Evolutionary conservation across 306 rosid species (phyloP), one percentile per base, ranked within the genome.

Genomic region (Mimosa pudica): DNA sequence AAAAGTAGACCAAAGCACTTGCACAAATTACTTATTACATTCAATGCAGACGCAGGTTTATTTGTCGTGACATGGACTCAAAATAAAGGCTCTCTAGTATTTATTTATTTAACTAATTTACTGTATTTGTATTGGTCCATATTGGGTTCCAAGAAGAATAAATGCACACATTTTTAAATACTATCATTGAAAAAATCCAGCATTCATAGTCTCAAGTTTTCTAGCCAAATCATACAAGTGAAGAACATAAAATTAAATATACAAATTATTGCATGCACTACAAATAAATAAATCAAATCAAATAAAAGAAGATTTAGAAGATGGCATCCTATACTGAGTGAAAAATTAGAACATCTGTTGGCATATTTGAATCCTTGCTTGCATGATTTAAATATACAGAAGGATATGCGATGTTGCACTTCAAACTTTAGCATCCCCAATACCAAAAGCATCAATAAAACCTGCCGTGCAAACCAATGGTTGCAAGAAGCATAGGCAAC

Each of bases 361-460:
- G 62, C 30, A 57, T 8, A 30, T 57, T 57, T n/a, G 30, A n/a
- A 54, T 44, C 51, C 17, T 52, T 32, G 17, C 54, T 74, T 55
- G 62, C 66, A 66, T 44, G 33, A 48, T 58, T 7, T 2, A 66
- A 24, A 24, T 14, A 49, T 52, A 72, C 1, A 32, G 33, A 63
- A 62, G 68, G 36, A 11, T 13, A 18, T 16, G 71, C 14, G 45
- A 16, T 32, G n/a, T 24, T n/a, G 17, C 45, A 42, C 49, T 24
- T 51, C 67, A 66, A 74, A 66, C 24, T 49, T 62, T 42, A 18
- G 14, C 3, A 51, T 51, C 42, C 58, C 44, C 6, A 17, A 52
- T 44, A 33, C 58, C 67, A 71, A 70, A 63, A 17, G 70, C 79
- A 65, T 46, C 35, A 41, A 57, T 74, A 75, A 64, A 69, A 18